phyloP scores from a whole-genome alignment of 2,329 filamentous ascomycete species.

The Sphaerulina vaccinii region DNA sequence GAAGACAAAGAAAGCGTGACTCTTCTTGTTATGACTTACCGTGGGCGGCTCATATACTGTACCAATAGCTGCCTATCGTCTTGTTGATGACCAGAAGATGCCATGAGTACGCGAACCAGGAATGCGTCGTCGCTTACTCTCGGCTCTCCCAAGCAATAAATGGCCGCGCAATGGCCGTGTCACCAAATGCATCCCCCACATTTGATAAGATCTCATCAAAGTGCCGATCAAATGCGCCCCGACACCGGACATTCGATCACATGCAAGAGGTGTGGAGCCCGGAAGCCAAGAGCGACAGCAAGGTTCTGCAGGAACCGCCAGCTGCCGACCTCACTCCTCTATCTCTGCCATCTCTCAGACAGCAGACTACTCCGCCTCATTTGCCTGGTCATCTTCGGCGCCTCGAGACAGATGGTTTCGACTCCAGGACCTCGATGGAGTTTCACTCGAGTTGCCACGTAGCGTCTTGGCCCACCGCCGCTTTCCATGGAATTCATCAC shows the following conservation, averaged over 20 bases:
- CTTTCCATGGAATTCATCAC: too few species aligned
- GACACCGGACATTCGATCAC: too few species aligned
- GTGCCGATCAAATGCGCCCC: not conserved
- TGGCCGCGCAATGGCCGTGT: not conserved
- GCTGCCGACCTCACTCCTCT: constrained; percentile 7
- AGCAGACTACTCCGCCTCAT: too few species aligned
- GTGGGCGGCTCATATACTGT: not conserved
- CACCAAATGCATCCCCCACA: not conserved
- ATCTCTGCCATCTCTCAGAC: too few species aligned
- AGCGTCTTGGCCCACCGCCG: too few species aligned
- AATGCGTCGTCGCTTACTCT: constrained; percentile 6
- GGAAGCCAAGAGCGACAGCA: not conserved
- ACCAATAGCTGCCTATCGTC: not conserved
- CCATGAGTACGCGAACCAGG: constrained; percentile 1
- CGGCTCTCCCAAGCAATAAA: constrained; percentile 1
- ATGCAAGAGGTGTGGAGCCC: too few species aligned
- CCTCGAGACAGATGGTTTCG: too few species aligned
- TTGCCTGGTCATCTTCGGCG: too few species aligned
- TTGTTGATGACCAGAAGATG: not conserved
- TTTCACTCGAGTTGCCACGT: too few species aligned
- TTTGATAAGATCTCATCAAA: constrained; percentile 11
- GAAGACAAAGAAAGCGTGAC: constrained; percentile 5
- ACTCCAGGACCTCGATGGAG: too few species aligned
- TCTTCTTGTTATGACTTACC: not conserved
- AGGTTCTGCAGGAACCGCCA: not conserved